Percentiles rank a stretch among this genome's conserved stretches.
Evolutionary conservation across 768 basidiomycete species (phyloP).

Genomic region (Amanita fuliginea): DNA sequence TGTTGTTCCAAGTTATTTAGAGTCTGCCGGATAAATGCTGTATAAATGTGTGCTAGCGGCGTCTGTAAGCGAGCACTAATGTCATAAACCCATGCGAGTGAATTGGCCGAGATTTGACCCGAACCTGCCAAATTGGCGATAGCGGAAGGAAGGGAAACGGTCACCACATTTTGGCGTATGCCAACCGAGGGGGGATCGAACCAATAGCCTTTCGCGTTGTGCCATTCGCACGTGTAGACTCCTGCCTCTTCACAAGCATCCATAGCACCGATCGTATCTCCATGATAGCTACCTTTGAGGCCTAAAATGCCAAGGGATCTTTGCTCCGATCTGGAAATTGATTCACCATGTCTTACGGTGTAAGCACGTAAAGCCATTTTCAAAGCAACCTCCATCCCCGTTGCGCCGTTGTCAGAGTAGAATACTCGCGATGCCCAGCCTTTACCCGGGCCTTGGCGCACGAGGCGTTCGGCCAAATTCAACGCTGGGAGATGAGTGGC

Average conservation of each 20-base stretch:
- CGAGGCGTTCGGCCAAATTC: slow-evolving; percentile 66
- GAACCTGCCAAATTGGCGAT: slow-evolving; percentile 23
- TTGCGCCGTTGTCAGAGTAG: slow-evolving; percentile 92
- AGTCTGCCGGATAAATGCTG: slow-evolving; percentile 39
- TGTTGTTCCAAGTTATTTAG: slow-evolving; percentile 34
- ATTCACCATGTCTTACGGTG: slow-evolving; percentile 24
- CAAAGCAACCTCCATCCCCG: slow-evolving; percentile 93
- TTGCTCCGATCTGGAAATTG: slow-evolving; percentile 24
- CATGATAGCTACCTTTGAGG: slow-evolving; percentile 89
- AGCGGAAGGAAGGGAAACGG: slow-evolving; percentile 42
- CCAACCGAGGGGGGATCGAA: slow-evolving; percentile 79
- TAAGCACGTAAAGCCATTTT: slow-evolving; percentile 90
- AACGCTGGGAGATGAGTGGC: slow-evolving; percentile 83
- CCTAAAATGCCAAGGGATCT: slow-evolving; percentile 71
- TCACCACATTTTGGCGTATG: slow-evolving; percentile 47
- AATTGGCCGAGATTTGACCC: slow-evolving; percentile 23
- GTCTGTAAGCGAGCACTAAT: slow-evolving; percentile 48
- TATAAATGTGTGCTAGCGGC: slow-evolving; percentile 55
- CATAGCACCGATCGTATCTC: slow-evolving; percentile 97
- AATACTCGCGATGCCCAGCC: slow-evolving; percentile 91
- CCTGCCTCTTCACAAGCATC: slow-evolving; percentile 80
- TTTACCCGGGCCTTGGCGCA: slow-evolving; percentile 66
- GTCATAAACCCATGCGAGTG: slow-evolving; percentile 58
- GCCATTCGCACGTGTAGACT: slow-evolving; percentile 94
- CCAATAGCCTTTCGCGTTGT: slow-evolving; percentile 87